Percentiles rank a stretch among this genome's conserved stretches.
phyloP scores from a whole-genome alignment of 768 basidiomycete species.

The Panaeolus papilionaceus region DNA sequence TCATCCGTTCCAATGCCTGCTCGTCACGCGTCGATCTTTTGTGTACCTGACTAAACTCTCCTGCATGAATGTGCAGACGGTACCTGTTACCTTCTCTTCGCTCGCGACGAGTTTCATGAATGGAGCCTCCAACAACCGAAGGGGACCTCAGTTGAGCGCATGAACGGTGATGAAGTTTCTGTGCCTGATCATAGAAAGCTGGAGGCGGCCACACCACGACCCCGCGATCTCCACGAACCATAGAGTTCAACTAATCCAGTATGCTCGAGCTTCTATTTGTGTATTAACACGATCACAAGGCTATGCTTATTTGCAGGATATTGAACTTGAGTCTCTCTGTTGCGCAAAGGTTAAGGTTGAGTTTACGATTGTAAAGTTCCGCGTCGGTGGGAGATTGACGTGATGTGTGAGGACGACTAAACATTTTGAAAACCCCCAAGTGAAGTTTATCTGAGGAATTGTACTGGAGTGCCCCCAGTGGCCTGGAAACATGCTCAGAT shows the following conservation, averaged over 20 bases:
- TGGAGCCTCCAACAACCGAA: not conserved
- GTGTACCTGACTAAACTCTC: not conserved
- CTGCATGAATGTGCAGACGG: not conserved
- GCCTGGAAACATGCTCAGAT: no score
- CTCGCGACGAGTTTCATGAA: not conserved
- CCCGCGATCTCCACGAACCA: not conserved
- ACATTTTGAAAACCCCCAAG: not conserved
- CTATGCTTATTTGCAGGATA: not conserved
- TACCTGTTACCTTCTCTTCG: constrained; percentile 7
- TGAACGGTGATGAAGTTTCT: not conserved
- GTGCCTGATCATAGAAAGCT: no score
- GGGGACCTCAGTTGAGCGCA: not conserved
- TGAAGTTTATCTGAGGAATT: no score
- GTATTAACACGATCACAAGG: not conserved
- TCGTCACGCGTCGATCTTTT: not conserved
- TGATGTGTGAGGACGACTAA: not conserved
- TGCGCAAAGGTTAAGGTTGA: constrained; percentile 1
- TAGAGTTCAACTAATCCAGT: not conserved
- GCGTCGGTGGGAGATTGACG: not conserved
- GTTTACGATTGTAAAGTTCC: not conserved
- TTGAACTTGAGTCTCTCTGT: not conserved
- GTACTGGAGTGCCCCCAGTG: no score
- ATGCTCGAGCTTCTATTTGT: not conserved
- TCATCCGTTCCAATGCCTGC: not conserved
- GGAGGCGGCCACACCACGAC: not conserved